Evolutionary conservation across 129 eudicot genomes (phyloP).

Genomic region (Flaveria sonorensis): DNA sequence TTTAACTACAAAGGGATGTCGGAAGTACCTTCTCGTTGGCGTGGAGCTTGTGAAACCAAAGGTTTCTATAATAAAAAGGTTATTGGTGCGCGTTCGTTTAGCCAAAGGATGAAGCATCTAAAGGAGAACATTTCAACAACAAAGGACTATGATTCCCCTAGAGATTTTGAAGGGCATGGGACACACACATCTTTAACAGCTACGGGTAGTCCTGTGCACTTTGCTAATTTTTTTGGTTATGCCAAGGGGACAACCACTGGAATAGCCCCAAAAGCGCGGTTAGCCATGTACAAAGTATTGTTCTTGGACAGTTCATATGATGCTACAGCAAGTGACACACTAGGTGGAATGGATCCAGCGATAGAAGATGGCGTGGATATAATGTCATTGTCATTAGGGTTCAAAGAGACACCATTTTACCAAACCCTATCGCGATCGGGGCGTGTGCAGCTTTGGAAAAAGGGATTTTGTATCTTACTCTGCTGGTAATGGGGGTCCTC

Average conservation of each 20-base stretch:
- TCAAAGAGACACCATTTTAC: conserved; percentile 35
- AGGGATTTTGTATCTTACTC: conserved; percentile 48
- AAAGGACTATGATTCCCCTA: conserved; percentile 51
- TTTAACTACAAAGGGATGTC: conserved; percentile 49
- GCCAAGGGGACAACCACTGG: conserved; percentile 54
- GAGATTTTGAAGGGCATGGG: conserved; percentile 54
- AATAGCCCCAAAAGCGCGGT: conserved; percentile 56
- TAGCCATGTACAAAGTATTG: too few species aligned
- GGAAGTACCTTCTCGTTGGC: conserved; percentile 53
- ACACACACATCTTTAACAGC: conserved; percentile 58
- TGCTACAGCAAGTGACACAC: conserved; percentile 50
- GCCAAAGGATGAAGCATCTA: conserved; percentile 43
- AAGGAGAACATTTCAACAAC: conserved; percentile 29
- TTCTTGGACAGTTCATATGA: conserved; percentile 36
- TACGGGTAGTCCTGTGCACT: conserved; percentile 36
- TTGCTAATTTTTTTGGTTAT: conserved; percentile 43
- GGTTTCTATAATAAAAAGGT: conserved; percentile 42
- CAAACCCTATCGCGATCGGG: conserved; percentile 46
- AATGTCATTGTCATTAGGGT: conserved; percentile 47
- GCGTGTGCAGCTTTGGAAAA: conserved; percentile 51
- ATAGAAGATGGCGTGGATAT: conserved; percentile 53
- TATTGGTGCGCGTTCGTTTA: conserved; percentile 53
- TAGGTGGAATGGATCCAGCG: conserved; percentile 56
- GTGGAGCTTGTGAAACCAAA: conserved; percentile 45
- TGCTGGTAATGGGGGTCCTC: conserved; percentile 54